Conservation (phyloP, 257 asterid species). For the Cynanchum wilfordii region DNA sequence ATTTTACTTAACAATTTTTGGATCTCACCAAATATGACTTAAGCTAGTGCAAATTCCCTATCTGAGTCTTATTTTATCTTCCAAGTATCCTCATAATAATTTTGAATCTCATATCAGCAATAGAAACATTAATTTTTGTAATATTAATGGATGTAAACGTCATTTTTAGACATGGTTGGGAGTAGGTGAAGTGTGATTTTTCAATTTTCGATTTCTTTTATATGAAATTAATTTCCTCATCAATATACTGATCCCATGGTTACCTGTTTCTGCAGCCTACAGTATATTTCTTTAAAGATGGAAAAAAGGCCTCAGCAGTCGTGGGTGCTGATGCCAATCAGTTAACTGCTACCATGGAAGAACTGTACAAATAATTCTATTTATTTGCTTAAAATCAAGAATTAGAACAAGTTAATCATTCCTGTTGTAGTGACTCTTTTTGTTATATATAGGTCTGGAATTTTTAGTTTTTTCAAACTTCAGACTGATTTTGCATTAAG, state of each 20-base stretch:
- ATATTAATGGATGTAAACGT: background rate
- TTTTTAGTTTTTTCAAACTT: no score
- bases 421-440: background rate
- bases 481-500: no score
- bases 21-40: background rate
- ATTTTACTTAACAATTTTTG: background rate
- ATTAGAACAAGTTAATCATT: background rate
- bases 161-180: background rate
- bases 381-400: background rate
- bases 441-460: background rate
- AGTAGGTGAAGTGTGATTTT: background rate
- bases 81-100: background rate
- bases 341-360: constrained; percentile 72
- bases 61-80: background rate
- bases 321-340: constrained; percentile 75
- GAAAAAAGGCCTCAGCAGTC: constrained; percentile 65
- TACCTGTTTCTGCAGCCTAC: constrained; percentile 69
- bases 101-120: background rate
- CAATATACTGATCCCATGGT: constrained; percentile 21
- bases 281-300: constrained; percentile 77
- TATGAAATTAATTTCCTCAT: background rate
- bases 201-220: background rate
- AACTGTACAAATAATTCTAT: constrained; percentile 52
- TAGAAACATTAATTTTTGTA: background rate
- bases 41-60: background rate